A percentile compares a stretch with the other conserved stretches of the same genome.
Evolutionary conservation across 2,329 filamentous ascomycete species (phyloP).

Genomic region (Ophiostoma australiae): DNA sequence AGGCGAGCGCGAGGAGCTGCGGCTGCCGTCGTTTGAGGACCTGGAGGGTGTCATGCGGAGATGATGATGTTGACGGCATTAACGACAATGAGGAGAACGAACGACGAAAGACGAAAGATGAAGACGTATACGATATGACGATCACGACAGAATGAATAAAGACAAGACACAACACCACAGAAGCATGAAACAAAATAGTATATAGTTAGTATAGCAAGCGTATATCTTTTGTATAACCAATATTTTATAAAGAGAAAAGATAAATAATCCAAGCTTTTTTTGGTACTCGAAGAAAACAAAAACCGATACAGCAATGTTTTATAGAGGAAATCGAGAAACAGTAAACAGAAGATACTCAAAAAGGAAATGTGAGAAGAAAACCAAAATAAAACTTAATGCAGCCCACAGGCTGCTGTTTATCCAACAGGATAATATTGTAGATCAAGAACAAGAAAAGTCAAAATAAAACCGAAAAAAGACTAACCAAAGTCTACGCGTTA

Average conservation of each 20-base stretch:
- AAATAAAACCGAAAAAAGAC: background rate
- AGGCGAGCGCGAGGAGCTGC: constrained; percentile 36
- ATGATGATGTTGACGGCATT: background rate
- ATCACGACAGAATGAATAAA: background rate
- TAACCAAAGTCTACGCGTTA: constrained; percentile 26
- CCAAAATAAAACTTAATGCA: background rate
- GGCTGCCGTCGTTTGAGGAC: constrained; percentile 31
- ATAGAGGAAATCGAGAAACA: background rate
- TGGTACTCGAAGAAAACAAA: background rate
- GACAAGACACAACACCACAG: background rate
- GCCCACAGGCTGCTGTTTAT: background rate
- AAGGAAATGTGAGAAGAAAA: background rate
- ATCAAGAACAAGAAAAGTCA: background rate
- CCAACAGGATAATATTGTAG: background rate
- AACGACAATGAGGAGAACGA: background rate
- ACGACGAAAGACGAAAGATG: background rate
- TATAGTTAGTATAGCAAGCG: background rate
- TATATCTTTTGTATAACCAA: background rate
- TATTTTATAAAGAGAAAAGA: background rate
- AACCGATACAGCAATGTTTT: background rate
- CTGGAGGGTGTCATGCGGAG: background rate
- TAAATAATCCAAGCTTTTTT: background rate
- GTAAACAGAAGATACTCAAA: background rate
- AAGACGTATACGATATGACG: background rate
- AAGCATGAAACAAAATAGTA: background rate